Conservation (phyloP, 2,329 filamentous ascomycete genomes). For the Calonectria honghensis region DNA sequence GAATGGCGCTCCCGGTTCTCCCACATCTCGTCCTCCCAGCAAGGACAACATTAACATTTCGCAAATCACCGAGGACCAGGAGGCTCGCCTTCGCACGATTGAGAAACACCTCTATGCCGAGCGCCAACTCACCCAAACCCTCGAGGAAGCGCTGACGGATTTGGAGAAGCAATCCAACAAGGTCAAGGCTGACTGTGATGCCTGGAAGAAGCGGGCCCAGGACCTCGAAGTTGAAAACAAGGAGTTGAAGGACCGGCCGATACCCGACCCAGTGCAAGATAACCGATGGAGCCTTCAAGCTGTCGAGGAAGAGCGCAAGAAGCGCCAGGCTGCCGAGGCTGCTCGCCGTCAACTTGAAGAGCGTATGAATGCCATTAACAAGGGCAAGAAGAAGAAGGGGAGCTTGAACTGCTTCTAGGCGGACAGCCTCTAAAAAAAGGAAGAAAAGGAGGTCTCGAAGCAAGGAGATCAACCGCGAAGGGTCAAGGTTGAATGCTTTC, state of each 20-base stretch:
- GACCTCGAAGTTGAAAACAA: conserved; percentile 84
- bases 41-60: conserved; percentile 82
- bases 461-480: conserved; percentile 43
- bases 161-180: conserved; percentile 94
- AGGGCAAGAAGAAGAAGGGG: conserved; percentile 95
- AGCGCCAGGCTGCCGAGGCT: conserved; percentile 91
- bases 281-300: conserved; percentile 85
- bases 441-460: not conserved
- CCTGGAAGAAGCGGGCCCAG: conserved; percentile 90
- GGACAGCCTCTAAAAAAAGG: conserved; percentile 34
- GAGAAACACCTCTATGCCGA: conserved; percentile 98
- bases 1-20: conserved; percentile 66
- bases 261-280: conserved; percentile 69
- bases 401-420: conserved; percentile 96
- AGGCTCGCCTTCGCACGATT: conserved; percentile 94
- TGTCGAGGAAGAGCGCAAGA: conserved; percentile 96
- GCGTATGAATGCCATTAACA: conserved; percentile 92
- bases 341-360: conserved; percentile 93
- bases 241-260: conserved; percentile 74
- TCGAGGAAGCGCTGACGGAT: conserved; percentile 96
- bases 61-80: conserved; percentile 94
- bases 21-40: conserved; percentile 82
- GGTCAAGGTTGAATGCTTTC: conserved; percentile 49
- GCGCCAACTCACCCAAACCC: conserved; percentile 94
- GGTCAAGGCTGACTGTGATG: conserved; percentile 91